These are phyloP conservation scores for Talaromyces sp. DNA, from an alignment of 2,329 filamentous ascomycete genomes.

Conservation along the genomic window DNA sequence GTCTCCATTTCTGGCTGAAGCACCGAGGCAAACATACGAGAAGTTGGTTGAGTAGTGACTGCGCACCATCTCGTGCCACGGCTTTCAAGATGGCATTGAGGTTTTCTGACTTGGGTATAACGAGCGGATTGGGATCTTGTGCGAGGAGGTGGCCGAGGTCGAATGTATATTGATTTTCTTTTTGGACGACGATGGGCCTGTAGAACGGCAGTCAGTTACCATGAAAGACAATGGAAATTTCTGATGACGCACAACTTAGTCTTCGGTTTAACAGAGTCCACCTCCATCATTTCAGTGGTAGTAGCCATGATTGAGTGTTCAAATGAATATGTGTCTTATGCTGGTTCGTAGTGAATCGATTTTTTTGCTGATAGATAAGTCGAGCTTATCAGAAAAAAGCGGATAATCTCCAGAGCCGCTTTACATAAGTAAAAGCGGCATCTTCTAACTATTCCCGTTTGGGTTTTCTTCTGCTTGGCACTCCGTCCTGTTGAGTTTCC, in stretches of 20 bases:
- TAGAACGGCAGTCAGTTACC: neutral
- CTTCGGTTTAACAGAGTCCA: conserved; percentile 9
- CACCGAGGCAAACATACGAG: conserved; percentile 45
- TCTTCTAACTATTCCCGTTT: conserved; percentile 27
- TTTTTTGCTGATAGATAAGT: conserved; percentile 18
- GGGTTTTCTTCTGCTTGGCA: conserved; percentile 29
- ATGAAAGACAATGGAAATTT: neutral
- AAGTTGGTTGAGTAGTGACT: conserved; percentile 90
- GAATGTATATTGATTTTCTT: conserved; percentile 88
- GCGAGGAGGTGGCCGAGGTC: conserved; percentile 84
- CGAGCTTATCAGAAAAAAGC: conserved; percentile 30
- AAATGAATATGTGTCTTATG: neutral
- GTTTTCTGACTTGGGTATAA: conserved; percentile 49
- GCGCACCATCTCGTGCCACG: conserved; percentile 83
- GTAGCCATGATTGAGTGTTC: conserved; percentile 10
- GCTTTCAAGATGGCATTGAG: conserved; percentile 68
- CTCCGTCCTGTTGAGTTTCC: conserved; percentile 19
- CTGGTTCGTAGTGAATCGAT: neutral
- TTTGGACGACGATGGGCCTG: conserved; percentile 65
- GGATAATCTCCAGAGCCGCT: conserved; percentile 31
- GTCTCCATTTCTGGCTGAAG: neutral
- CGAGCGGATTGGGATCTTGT: conserved; percentile 81
- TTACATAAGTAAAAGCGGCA: conserved; percentile 25
- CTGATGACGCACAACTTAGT: conserved; percentile 37
- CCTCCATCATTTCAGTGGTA: conserved; percentile 12